Percentiles rank a stretch among this genome's conserved stretches.
Evolutionary conservation across 495 filamentous ascomycete species (phyloP).

Genomic region (Hypomontagnella submonticulosa): DNA sequence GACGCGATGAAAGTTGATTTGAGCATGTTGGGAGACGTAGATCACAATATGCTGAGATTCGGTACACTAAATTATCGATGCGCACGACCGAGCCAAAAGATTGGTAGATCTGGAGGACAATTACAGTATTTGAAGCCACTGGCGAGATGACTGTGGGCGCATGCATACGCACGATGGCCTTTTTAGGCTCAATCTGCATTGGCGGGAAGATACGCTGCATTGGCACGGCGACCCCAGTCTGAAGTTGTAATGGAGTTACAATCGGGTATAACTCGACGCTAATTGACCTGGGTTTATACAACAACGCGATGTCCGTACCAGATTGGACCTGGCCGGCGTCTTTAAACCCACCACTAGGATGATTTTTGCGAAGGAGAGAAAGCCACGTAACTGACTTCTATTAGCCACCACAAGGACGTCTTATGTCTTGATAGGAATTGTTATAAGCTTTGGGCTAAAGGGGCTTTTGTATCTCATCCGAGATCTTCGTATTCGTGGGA

Average conservation of each 20-base stretch:
- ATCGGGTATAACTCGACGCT: background rate
- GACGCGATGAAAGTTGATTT: constrained; percentile 26
- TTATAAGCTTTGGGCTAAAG: no score
- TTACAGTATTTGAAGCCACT: background rate
- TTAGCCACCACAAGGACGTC: no score
- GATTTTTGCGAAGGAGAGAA: no score
- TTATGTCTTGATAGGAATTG: no score
- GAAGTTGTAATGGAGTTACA: constrained; percentile 8
- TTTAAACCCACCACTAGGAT: no score
- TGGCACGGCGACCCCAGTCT: background rate
- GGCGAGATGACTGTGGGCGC: background rate
- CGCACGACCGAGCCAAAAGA: background rate
- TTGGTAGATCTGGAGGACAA: background rate
- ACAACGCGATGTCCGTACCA: constrained; percentile 10
- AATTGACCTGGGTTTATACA: background rate
- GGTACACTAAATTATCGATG: background rate
- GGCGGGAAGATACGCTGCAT: constrained; percentile 16
- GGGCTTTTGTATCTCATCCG: no score
- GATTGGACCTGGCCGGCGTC: constrained; percentile 11
- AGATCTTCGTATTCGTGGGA: no score
- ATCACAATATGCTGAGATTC: no score
- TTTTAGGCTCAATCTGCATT: constrained; percentile 34
- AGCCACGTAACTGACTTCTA: no score
- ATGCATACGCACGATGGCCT: background rate
- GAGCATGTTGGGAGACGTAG: constrained; percentile 12